phyloP scores from a whole-genome alignment of 495 filamentous ascomycete species.

The Trichocladium uniseriatum region DNA sequence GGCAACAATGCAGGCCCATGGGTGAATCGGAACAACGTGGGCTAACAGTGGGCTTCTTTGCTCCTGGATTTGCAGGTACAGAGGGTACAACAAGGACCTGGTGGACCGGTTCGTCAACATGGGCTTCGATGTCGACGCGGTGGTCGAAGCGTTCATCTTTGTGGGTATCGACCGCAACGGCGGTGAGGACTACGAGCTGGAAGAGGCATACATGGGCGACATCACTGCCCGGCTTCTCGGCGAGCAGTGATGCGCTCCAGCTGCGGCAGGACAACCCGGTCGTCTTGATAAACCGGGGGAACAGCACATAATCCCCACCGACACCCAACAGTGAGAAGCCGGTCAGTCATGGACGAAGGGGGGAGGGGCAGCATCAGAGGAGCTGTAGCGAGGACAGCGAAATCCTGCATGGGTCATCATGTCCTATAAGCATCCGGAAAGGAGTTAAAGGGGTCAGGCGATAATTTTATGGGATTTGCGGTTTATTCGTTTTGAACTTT shows the following conservation, averaged over 20 bases:
- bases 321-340: not conserved
- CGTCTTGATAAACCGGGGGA: not conserved
- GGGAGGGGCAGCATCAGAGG: not conserved
- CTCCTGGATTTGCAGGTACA: constrained; percentile 49
- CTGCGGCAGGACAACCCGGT: too few relatives aligned
- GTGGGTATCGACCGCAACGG: constrained; percentile 71
- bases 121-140: constrained; percentile 85
- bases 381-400: not conserved
- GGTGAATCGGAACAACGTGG: not conserved
- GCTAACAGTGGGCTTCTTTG: not conserved
- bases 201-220: constrained; percentile 81
- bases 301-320: not conserved
- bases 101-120: constrained; percentile 85
- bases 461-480: not conserved
- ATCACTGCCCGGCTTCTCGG: constrained; percentile 78
- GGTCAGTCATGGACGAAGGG: not conserved
- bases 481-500: constrained; percentile 1
- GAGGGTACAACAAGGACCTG: constrained; percentile 78
- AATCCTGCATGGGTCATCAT: not conserved
- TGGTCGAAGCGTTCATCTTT: constrained; percentile 75
- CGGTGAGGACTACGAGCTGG: constrained; percentile 72
- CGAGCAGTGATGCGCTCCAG: constrained; percentile 43
- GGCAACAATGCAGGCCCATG: too few relatives aligned
- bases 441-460: constrained; percentile 12
- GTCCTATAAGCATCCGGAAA: constrained; percentile 9